Evolutionary conservation across 129 eudicot genomes (phyloP).

Genomic region (Flaveria ramosissima): DNA sequence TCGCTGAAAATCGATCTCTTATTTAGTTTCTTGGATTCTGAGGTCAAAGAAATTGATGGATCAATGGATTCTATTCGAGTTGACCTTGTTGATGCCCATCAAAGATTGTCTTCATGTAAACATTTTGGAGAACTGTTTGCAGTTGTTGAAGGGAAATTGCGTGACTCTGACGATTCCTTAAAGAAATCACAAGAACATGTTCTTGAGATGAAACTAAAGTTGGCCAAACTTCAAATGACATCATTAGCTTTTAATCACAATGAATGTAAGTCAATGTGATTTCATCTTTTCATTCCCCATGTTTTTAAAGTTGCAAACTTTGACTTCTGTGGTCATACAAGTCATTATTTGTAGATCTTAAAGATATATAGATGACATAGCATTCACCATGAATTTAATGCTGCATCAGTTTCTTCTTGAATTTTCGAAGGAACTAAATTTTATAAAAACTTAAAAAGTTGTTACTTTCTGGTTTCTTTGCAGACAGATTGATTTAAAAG

Average conservation of each 20-base stretch:
- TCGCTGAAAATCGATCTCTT: conserved; percentile 65
- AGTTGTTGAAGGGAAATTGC: conserved; percentile 50
- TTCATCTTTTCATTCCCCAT: background rate
- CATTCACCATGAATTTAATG: background rate
- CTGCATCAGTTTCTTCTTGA: background rate
- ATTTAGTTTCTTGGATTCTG: conserved; percentile 59
- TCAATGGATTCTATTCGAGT: conserved; percentile 55
- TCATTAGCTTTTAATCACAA: conserved; percentile 50
- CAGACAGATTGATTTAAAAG: background rate
- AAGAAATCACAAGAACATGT: conserved; percentile 76
- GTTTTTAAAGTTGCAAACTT: background rate
- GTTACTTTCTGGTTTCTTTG: conserved; percentile 6
- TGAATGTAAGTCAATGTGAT: conserved; percentile 56
- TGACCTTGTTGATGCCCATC: conserved; percentile 47
- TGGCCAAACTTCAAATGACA: conserved; percentile 76
- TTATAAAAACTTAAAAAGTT: background rate
- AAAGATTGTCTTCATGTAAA: conserved; percentile 45
- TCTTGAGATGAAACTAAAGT: conserved; percentile 71
- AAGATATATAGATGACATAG: background rate
- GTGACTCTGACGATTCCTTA: conserved; percentile 60
- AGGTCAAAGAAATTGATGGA: conserved; percentile 62
- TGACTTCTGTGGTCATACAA: conserved; percentile 9
- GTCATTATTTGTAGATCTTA: background rate
- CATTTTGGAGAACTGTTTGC: conserved; percentile 47
- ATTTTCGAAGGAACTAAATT: background rate